Percentiles rank a stretch among this genome's conserved stretches.
Conservation (phyloP, 2,329 filamentous ascomycete species). For the Epichloe uncinata region DNA sequence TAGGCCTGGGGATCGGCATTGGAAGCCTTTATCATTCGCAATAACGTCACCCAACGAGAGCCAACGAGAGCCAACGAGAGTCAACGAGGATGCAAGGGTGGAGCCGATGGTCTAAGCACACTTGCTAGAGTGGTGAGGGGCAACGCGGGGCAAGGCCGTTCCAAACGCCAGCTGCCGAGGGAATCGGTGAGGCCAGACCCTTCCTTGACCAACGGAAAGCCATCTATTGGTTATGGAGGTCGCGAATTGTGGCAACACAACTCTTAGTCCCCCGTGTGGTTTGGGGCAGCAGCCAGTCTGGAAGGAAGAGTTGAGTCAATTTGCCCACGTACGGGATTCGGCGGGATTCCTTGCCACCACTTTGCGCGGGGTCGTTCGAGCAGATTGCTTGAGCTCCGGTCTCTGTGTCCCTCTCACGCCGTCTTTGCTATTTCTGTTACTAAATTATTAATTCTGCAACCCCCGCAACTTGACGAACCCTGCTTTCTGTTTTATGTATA, state of each 20-base stretch:
- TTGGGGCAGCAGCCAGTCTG: not conserved
- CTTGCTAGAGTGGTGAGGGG: no score
- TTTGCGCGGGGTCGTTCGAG: no score
- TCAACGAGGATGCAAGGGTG: no score
- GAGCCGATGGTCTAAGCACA: no score
- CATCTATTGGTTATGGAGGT: conserved; percentile 1
- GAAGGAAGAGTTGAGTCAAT: not conserved
- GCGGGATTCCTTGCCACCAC: not conserved
- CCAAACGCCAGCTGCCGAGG: no score
- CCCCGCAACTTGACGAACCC: not conserved
- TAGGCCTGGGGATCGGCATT: no score
- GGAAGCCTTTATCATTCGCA: no score
- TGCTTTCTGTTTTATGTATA: not conserved
- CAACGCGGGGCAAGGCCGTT: no score
- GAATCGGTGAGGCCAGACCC: not conserved
- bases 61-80: no score
- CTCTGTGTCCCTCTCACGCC: no score
- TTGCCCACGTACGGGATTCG: not conserved
- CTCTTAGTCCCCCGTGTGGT: not conserved
- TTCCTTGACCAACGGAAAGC: conserved; percentile 1
- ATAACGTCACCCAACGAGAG: no score
- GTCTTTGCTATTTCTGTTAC: not conserved
- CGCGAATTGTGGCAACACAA: not conserved
- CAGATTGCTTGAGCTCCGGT: not conserved
- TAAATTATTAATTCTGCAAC: no score